Base-by-base conservation (phyloP, 768 basidiomycete species). In the Tephrocybe sp. region DNA sequence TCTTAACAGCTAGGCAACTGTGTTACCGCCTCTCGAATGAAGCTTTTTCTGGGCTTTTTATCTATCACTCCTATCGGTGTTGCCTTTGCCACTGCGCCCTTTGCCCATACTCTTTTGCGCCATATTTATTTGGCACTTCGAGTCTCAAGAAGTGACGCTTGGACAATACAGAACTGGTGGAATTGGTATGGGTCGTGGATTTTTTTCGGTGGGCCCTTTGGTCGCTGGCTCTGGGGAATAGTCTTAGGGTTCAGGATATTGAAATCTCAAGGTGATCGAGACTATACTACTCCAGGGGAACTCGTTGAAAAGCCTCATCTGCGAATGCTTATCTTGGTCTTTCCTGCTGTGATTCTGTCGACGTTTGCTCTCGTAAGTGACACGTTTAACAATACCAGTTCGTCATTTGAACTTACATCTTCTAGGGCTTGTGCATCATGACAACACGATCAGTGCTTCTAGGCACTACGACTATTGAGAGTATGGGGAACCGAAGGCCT, bases 141-240 rank as follows among this genome's bases (percentile, higher is more conserved):
- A 2, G 51, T 56, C 1, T 75, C 75, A 2, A 62, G 56, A 39
- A 33, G 51, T 3, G 62, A 69, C 53, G 16, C 62, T 19, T 69
- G 67, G 64, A 59, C 65, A 10, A 58, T 48, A 8, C 23, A 53
- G 39, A 49, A 66, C 3, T 77, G 75, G 75, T 77, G 75, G 75
- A 54, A 70, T 31, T 71, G 71, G 70, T 63, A 61, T 32, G 71
- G 71, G 4, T 76, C 75, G 4, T 77, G 74, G 74, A 64, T 75
- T 12, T 59, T 75, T 46, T 62, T 71, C 35, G 71, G 70, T 32
- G 75, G 75, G 14, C 75, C 75, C 22, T 51, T 69, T 14, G 75
- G 75, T 0, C 64, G 75, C 32, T 75, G 69, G 65, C 53, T 72
- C 17, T 63, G 72, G 45, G 75, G 75, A 26, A 63, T 63, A 22